Evolutionary conservation across 2,329 filamentous ascomycete species (phyloP), one percentile per base, ranked within the genome.

Genomic region (Aspergillus sp.): DNA sequence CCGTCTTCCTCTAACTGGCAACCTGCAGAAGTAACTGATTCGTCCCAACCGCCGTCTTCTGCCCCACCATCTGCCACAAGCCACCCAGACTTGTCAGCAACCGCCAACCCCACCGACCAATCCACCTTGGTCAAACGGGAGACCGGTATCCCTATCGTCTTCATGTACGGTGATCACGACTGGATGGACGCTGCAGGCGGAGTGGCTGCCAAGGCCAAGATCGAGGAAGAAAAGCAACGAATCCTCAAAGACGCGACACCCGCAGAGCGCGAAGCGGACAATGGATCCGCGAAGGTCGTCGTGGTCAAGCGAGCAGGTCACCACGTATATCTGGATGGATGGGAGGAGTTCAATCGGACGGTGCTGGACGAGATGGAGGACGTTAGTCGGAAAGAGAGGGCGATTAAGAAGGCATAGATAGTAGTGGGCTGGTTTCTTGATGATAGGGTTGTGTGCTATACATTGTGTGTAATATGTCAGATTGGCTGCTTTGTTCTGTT

Each of bases 131-230:
- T 60, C 10, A 55, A 58, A 26, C 66, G 73, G 7, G 80, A 82
- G 56, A 85, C 77, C 0, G 89, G 90, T 1, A 75, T 89, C 43
- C 91, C 93, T 0, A 74, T 97, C 30, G 79, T 97, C 6, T 80
- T 98, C 63, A 90, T 97, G 86, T 98, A 98, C 63, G 93, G 93
- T 52, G 90, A 97, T 59, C 83, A 93, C 61, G 93, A 98, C 73
- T 98, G 93, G 93, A 98, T 98, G 93, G 93, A 98, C 56, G 83
- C 93, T 6, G 81, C 82, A 0, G 93, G 90, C 29, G 93, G 93
- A 0, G 80, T 83, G 41, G 88, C 86, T 0, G 83, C 90, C 0
- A 80, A 86, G 60, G 80, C 90, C 67, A 89, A 85, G 65, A 77
- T 97, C 8, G 83, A 87, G 50, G 75, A 83, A 48, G 81, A 84